These are phyloP conservation scores for Salix arbutifolia DNA, from an alignment of 345 rosid species.

Conservation along the genomic window DNA sequence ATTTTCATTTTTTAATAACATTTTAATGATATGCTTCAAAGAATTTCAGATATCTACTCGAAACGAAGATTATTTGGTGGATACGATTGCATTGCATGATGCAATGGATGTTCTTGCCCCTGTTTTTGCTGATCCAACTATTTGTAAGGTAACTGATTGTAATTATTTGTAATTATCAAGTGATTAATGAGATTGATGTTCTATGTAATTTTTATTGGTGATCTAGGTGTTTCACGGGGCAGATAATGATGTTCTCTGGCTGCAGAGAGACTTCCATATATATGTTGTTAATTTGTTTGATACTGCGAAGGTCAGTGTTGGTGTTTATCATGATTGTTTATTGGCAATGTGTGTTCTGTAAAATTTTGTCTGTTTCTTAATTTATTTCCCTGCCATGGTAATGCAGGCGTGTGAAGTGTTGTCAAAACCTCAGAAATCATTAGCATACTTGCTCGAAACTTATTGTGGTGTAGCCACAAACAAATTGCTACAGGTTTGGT, in stretches of 20 bases:
- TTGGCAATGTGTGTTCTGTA: neutral
- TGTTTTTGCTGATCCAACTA: conserved; percentile 61
- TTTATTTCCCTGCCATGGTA: conserved; percentile 13
- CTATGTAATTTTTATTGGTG: conserved; percentile 8
- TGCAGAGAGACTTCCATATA: conserved; percentile 91
- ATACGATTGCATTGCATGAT: conserved; percentile 77
- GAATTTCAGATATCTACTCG: conserved; percentile 58
- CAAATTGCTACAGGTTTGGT: conserved; percentile 75
- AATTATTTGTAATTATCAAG: neutral
- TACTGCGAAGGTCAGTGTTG: conserved; percentile 72
- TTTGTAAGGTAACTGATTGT: conserved; percentile 62
- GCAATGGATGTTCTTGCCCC: conserved; percentile 61
- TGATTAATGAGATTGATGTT: neutral
- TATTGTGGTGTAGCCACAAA: conserved; percentile 72
- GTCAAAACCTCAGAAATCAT: conserved; percentile 80
- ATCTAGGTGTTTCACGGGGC: conserved; percentile 91
- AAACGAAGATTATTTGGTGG: conserved; percentile 68
- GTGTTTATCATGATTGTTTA: neutral
- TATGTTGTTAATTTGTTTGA: conserved; percentile 90
- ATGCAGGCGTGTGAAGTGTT: conserved; percentile 81
- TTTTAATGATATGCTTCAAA: neutral
- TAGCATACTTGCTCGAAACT: conserved; percentile 82
- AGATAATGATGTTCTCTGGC: conserved; percentile 91
- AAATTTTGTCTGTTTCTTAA: neutral
- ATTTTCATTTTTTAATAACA: neutral